phyloP scores from a whole-genome alignment of 345 rosid species.

The Melastoma malabathricum region DNA sequence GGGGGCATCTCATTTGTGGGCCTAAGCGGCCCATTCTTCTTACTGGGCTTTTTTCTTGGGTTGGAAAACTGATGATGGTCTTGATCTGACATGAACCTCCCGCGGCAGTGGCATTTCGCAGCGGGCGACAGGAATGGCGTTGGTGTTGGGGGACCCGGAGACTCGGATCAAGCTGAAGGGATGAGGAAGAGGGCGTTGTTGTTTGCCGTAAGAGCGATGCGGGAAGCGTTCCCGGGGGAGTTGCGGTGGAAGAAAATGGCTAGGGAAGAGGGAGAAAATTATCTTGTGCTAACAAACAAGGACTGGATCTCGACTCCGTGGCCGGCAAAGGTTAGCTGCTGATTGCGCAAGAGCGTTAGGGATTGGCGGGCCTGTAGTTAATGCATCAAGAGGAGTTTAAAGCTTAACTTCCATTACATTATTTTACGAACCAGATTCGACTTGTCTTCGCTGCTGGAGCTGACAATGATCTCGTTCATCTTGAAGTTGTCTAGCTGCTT shows the following conservation, averaged over 20 bases:
- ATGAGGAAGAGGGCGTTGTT: conserved; percentile 11
- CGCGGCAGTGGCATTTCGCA: too few relatives aligned
- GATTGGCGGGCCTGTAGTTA: conserved; percentile 45
- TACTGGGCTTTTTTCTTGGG: too few relatives aligned
- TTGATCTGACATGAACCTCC: too few relatives aligned
- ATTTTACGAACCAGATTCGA: too few relatives aligned
- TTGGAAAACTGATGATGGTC: too few relatives aligned
- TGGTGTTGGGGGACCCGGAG: conserved; percentile 50
- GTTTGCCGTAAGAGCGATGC: conserved; percentile 24
- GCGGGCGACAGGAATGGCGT: too few relatives aligned
- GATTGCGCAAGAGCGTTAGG: conserved; percentile 35
- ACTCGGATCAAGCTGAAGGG: conserved; percentile 51
- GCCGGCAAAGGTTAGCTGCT: conserved; percentile 43
- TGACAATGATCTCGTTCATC: conserved; percentile 37
- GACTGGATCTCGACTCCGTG: conserved; percentile 43
- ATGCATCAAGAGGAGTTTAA: not conserved
- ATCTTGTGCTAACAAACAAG: conserved; percentile 58
- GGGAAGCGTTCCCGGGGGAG: conserved; percentile 61
- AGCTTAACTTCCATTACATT: too few relatives aligned
- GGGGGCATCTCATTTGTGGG: too few relatives aligned
- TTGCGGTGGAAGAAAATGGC: conserved; percentile 64
- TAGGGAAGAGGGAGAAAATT: conserved; percentile 37
- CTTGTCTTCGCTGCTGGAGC: too few relatives aligned
- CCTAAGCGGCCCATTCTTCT: too few relatives aligned
- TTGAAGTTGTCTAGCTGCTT: conserved; percentile 44